phyloP scores from a whole-genome alignment of 2,329 filamentous ascomycete genomes.

The Ilyonectria sp. region DNA sequence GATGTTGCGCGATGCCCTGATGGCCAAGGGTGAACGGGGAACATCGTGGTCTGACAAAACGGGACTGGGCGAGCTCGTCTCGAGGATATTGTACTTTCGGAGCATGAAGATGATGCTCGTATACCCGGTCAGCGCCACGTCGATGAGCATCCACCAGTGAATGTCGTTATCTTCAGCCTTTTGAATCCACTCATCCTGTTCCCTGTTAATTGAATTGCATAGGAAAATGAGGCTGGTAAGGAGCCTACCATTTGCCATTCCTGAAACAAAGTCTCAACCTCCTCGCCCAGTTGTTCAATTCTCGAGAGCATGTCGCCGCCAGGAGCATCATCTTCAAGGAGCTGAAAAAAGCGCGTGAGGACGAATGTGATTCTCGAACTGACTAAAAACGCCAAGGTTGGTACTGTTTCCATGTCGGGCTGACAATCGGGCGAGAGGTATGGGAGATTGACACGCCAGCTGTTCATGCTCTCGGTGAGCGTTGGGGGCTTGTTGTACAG shows the following conservation, averaged over 20 bases:
- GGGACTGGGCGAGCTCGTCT: constrained; percentile 8
- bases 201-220: not conserved
- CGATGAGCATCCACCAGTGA: constrained; percentile 21
- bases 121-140: constrained; percentile 14
- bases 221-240: not conserved
- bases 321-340: not conserved
- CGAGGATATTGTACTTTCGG: constrained; percentile 14
- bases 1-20: constrained; percentile 19
- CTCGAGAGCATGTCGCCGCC: not conserved
- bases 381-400: constrained; percentile 18
- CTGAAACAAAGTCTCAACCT: constrained; percentile 11
- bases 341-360: constrained; percentile 16
- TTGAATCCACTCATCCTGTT: constrained; percentile 25
- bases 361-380: constrained; percentile 19
- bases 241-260: constrained; percentile 23
- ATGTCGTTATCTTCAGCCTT: constrained; percentile 19
- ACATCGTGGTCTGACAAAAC: constrained; percentile 1
- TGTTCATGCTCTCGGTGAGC: constrained; percentile 1
- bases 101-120: constrained; percentile 27
- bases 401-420: constrained; percentile 20
- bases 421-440: constrained; percentile 24
- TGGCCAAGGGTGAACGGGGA: not conserved
- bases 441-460: constrained; percentile 26
- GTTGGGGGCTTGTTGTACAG: constrained; percentile 16
- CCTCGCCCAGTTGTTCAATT: constrained; percentile 6